Percentiles rank a stretch among this genome's conserved stretches.
phyloP scores from a whole-genome alignment of 2,329 filamentous ascomycete species.

The Periconia digitata region DNA sequence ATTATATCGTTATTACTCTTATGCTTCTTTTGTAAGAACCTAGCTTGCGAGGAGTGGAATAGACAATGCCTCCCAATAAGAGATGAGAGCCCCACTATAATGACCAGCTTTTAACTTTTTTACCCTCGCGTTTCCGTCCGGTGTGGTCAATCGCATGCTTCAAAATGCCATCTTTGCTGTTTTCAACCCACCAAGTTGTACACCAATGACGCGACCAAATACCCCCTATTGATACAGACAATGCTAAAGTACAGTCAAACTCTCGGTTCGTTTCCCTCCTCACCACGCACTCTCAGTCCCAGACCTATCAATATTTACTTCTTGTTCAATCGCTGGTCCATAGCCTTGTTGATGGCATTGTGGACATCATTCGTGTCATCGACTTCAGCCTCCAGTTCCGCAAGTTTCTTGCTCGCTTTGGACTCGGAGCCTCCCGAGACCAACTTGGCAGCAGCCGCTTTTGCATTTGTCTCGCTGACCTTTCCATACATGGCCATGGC shows the following conservation, averaged over 20 bases:
- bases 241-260: constrained; percentile 32
- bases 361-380: constrained; percentile 25
- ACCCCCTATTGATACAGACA: constrained; percentile 32
- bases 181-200: no score
- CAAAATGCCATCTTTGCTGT: no score
- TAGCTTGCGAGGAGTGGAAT: no score
- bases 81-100: no score
- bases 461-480: constrained; percentile 78
- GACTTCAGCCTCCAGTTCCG: constrained; percentile 32
- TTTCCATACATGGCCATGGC: constrained; percentile 95
- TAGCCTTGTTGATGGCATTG: constrained; percentile 36
- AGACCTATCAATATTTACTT: constrained; percentile 15
- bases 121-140: no score
- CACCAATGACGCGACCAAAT: neutral
- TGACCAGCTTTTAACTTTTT: no score
- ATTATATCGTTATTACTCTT: no score
- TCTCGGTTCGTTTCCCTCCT: neutral
- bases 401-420: constrained; percentile 30
- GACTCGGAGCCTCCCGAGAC: constrained; percentile 16
- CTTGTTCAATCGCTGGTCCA: constrained; percentile 38
- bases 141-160: no score
- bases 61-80: no score
- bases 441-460: constrained; percentile 60
- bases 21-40: no score
- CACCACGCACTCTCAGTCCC: neutral